Base-by-base conservation (phyloP, 352 stramenopile genomes). In the Phytopythium delawarense region DNA sequence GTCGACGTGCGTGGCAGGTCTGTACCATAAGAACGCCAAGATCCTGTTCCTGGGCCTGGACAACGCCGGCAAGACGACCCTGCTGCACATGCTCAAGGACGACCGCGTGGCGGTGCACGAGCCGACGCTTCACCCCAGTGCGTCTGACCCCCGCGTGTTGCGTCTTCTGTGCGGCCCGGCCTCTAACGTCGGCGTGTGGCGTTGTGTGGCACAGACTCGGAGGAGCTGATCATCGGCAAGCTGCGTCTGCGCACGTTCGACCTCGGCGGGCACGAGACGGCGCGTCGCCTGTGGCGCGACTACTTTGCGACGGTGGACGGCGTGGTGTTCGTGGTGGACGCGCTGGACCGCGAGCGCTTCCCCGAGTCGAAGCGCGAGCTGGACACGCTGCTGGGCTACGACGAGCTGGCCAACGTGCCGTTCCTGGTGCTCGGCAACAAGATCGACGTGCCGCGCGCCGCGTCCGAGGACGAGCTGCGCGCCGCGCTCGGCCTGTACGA, bases 11-110 rank as follows among this genome's bases (percentile, higher is more conserved):
- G 52, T 63, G n/a, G 16, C 56, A 99, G 98, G 98, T 53, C 87
- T 99, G 58, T 99, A 99, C 80, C 97, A 99, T 83, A 99, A 99
- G 87, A 99, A 98, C 76, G 98, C 97, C 67, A 99, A 99, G 83
- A 99, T 99, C 75, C 74, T 99, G 44, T 99, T 99, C 82, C 75
- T 99, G 30, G 98, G 98, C 30, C 79, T 99, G 32, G 98, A 99
- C 78, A 99, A 99, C 85, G 98, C 98, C 51, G 98, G 98, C 71
- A 99, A 99, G 82, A 99, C 98, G 15, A 99, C 98, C 30, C 79
- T 99, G 40, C 79, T 99, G 61, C 97, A 99, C 84, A 99, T 99
- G 96, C 89, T 99, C 32, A 99, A 99, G 89, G 97, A 99, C 61
- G 96, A 98, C 78, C 84, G 96, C 63, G 93, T 99, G 20, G 93